Conservation (phyloP, 2,329 filamentous ascomycete species). For the Pyrenochaeta sp. region DNA sequence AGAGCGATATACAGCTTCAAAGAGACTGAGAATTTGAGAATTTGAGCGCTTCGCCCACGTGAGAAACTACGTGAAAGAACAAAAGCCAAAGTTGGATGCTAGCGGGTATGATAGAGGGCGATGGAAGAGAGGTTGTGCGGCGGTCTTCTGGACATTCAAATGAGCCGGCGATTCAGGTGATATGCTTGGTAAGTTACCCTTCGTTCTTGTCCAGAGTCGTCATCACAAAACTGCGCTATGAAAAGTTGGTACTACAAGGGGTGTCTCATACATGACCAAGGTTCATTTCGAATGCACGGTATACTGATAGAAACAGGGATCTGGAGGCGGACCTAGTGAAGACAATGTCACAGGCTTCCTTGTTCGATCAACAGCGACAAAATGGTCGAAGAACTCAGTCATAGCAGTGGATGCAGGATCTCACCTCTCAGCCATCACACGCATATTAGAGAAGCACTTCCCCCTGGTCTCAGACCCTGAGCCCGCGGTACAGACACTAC, state of each 20-base stretch:
- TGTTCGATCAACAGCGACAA: slow-evolving; percentile 78
- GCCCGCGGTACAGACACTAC: slow-evolving; percentile 13
- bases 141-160: slow-evolving; percentile 43
- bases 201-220: not conserved
- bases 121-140: slow-evolving; percentile 48
- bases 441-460: slow-evolving; percentile 70
- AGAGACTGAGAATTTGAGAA: not conserved
- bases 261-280: too few species aligned
- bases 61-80: slow-evolving; percentile 3
- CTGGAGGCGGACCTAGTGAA: slow-evolving; percentile 88
- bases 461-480: slow-evolving; percentile 49
- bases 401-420: slow-evolving; percentile 94
- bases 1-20: not conserved
- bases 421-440: slow-evolving; percentile 84
- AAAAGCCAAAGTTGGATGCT: slow-evolving; percentile 6
- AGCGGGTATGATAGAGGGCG: slow-evolving; percentile 52
- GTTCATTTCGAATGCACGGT: not conserved
- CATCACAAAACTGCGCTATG: not conserved
- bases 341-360: slow-evolving; percentile 89
- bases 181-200: slow-evolving; percentile 53
- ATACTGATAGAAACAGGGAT: slow-evolving; percentile 66
- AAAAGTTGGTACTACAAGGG: too few species aligned
- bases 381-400: slow-evolving; percentile 83
- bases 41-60: too few species aligned
- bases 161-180: slow-evolving; percentile 56